phyloP scores from a whole-genome alignment of 805 yeast genomes.

The Pichia pseudocactophila region DNA sequence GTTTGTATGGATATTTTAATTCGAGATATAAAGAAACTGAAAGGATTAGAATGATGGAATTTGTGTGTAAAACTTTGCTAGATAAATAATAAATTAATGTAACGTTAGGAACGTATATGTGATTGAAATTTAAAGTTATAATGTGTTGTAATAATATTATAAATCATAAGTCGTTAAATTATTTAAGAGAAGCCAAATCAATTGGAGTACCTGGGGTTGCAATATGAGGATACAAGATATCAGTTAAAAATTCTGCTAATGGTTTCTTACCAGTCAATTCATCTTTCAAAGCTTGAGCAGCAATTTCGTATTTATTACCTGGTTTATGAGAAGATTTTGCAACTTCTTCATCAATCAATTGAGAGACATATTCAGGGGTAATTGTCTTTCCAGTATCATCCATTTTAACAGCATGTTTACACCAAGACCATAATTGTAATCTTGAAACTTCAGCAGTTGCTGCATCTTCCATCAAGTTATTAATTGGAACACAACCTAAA shows the following conservation, averaged over 20 bases:
- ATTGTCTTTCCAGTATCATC: slow-evolving; percentile 50
- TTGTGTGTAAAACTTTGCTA: slow-evolving; percentile 3
- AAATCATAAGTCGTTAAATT: not conserved
- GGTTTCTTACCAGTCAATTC: slow-evolving; percentile 59
- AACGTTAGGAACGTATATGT: no score
- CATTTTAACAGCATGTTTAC: slow-evolving; percentile 53
- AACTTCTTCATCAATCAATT: slow-evolving; percentile 55
- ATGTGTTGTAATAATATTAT: no score
- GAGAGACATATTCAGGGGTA: slow-evolving; percentile 50
- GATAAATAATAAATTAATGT: not conserved
- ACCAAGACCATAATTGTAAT: slow-evolving; percentile 80
- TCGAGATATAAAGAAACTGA: slow-evolving; percentile 10
- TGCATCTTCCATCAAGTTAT: slow-evolving; percentile 82
- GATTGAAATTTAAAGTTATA: no score
- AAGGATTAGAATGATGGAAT: slow-evolving; percentile 1
- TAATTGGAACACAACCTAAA: slow-evolving; percentile 78
- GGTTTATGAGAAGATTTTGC: slow-evolving; percentile 42
- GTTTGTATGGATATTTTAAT: slow-evolving; percentile 10
- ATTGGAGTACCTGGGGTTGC: slow-evolving; percentile 36
- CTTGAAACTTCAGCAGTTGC: slow-evolving; percentile 85
- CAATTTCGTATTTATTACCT: slow-evolving; percentile 59
- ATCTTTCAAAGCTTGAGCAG: slow-evolving; percentile 62
- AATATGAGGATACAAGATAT: slow-evolving; percentile 65
- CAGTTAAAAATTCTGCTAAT: slow-evolving; percentile 71
- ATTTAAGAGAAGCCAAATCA: slow-evolving; percentile 25